Evolutionary conservation across 306 rosid genomes (phyloP).

Genomic region (Albizia julibrissin): DNA sequence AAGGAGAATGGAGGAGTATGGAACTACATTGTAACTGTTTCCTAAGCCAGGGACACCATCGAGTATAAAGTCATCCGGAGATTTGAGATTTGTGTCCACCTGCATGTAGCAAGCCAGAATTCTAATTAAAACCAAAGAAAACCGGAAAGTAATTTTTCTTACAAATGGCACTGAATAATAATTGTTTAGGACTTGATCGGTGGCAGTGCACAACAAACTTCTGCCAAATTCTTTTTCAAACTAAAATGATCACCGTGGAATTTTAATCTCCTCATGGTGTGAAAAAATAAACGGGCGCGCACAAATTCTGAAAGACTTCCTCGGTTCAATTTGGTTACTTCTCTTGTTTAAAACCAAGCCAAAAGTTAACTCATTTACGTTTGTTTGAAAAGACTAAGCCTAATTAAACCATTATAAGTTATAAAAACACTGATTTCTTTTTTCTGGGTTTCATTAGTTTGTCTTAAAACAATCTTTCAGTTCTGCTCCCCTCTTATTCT

Average conservation of each 20-base stretch:
- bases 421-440: background rate
- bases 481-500: background rate
- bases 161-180: constrained; percentile 7
- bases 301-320: background rate
- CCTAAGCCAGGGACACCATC: constrained; percentile 60
- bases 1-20: constrained; percentile 82
- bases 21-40: constrained; percentile 68
- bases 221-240: constrained; percentile 19
- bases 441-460: background rate
- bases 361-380: background rate
- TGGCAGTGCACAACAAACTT: background rate
- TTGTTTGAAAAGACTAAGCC: background rate
- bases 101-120: constrained; percentile 37
- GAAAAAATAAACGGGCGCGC: background rate
- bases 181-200: background rate
- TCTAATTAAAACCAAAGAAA: constrained; percentile 14
- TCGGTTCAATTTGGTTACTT: background rate
- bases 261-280: constrained; percentile 1
- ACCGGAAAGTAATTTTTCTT: background rate
- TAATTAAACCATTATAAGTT: background rate
- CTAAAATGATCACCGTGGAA: background rate
- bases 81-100: constrained; percentile 79
- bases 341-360: background rate
- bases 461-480: background rate
- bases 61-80: constrained; percentile 72